Base-by-base conservation (phyloP, 169 alveolate genomes). In the Plasmodium gallinaceum region DNA sequence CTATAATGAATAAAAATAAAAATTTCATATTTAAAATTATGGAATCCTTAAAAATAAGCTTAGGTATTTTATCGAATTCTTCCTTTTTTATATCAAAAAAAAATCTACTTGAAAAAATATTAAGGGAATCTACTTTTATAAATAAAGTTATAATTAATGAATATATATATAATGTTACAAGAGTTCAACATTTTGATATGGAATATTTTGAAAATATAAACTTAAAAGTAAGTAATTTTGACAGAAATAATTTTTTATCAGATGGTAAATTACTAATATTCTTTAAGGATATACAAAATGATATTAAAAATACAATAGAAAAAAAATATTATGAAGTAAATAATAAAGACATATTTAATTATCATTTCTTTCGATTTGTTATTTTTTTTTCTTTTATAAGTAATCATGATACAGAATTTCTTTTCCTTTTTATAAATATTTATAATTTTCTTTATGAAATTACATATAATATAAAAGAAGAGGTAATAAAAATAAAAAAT, bases 381-480 rank as follows among this genome's bases (percentile, higher is more conserved):
- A 43, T 71, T 16, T 80, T 43, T 68, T 80, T 80, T 57, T 66
- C 83, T 8, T 80, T 66, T 60, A 80, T 70, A 7, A 52, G 39
- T 80, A 32, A 54, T 7, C 78, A 66, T 24, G 90, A 80, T 45
- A 80, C 90, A 12, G 54, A 66, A 37, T 80, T 80, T 48, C 68
- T 80, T 16, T 12, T 80, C 7, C 70, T 80, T 52, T 80, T 66
- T n/a, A 80, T 80, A 20, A 80, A 80, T 22, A 71, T 80, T 12
- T 80, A 80, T 20, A 80, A 80, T 57, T 66, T 80, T 52, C 45
- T 80, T 22, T 80, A 80, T 24, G 90, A 80, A 66, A 80, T 80
- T 18, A 80, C 65, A 37, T 80, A 80, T 61, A 80, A 80, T 45
- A 66, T 80, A 45, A 80, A 80, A 20, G 83, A 80, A 16, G 83